A percentile compares a stretch with the other conserved stretches of the same genome.
Evolutionary conservation across 805 yeast species (phyloP).

Genomic region (Pichia pseudocactophila): DNA sequence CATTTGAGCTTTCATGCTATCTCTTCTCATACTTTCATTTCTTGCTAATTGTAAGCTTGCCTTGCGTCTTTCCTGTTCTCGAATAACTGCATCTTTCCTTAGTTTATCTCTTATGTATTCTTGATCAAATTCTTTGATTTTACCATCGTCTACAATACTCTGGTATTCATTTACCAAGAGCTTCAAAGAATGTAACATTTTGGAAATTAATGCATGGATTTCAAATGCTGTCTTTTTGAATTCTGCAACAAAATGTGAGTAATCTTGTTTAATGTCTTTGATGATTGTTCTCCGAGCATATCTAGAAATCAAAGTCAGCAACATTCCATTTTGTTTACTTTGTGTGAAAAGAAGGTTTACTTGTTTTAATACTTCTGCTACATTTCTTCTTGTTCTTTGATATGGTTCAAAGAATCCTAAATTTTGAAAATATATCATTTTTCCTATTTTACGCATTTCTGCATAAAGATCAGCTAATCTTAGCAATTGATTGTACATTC

Average conservation of each 20-base stretch:
- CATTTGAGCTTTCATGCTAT: not conserved
- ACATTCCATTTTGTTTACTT: conserved; percentile 40
- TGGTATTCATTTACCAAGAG: conserved; percentile 36
- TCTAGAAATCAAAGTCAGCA: conserved; percentile 40
- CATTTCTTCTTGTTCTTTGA: conserved; percentile 18
- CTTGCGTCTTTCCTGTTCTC: conserved; percentile 1
- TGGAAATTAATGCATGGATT: conserved; percentile 26
- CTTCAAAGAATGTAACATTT: conserved; percentile 24
- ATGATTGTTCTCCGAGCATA: conserved; percentile 32
- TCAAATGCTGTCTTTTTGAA: conserved; percentile 35
- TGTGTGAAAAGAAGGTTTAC: conserved; percentile 26
- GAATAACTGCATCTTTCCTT: conserved; percentile 17
- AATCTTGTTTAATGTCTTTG: conserved; percentile 4
- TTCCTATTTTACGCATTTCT: conserved; percentile 38
- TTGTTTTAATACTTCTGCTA: conserved; percentile 20
- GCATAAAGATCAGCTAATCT: conserved; percentile 44
- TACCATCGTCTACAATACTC: conserved; percentile 20
- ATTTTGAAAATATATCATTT: conserved; percentile 38
- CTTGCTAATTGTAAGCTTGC: not conserved
- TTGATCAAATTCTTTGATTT: conserved; percentile 35
- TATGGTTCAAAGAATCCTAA: conserved; percentile 35
- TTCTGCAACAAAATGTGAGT: conserved; percentile 20
- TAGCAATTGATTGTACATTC: conserved; percentile 32
- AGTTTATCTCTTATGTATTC: conserved; percentile 21
- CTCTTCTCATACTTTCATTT: not conserved